Base-by-base conservation (phyloP, 257 asterid genomes). In the Haberlea rhodopensis region DNA sequence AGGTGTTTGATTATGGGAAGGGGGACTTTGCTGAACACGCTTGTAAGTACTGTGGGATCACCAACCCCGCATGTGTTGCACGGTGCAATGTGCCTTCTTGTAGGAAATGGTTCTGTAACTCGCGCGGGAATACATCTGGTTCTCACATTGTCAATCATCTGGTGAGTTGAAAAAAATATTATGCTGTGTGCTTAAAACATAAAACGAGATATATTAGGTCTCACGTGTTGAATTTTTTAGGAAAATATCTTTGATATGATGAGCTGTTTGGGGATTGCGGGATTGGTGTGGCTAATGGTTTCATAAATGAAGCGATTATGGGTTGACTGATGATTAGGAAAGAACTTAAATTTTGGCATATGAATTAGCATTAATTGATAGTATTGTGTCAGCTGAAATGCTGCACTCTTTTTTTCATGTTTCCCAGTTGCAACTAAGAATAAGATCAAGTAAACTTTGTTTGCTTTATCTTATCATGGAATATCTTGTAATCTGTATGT, bases 61-160 rank as follows among this genome's bases (percentile, higher is more conserved):
- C 97, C 2, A 94, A 94, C 79, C 99, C 99, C 2, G 96, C 97
- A 0, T 90, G 97, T 58, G 99, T 94, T 20, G 97, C 81, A 23
- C 76, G 99, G 73, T 94, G 99, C 75, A 94, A 94, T 68, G 95
- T 94, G 55, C 97, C 99, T 0, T 85, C 96, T 0, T 94, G 99
- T 76, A 80, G 99, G 74, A 90, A 90, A 37, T 94, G 97, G 99
- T 90, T 94, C 71, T 94, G 99, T 73, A 94, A 90, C 76, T 90
- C 99, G 1, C 86, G 99, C 24, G 99, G 99, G 75, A 94, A 94
- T 66, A 94, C 99, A 5, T 94, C 99, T 65, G 99, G 99, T 28
- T 94, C 99, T 24, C 97, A 94, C 75, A 94, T 90, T 66, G 97
- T 90, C 55, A 94, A 87, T 83, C 99, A 94, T 81, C 73, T 94